phyloP scores from a whole-genome alignment of 257 asterid species.

The Gentiana dahurica region DNA sequence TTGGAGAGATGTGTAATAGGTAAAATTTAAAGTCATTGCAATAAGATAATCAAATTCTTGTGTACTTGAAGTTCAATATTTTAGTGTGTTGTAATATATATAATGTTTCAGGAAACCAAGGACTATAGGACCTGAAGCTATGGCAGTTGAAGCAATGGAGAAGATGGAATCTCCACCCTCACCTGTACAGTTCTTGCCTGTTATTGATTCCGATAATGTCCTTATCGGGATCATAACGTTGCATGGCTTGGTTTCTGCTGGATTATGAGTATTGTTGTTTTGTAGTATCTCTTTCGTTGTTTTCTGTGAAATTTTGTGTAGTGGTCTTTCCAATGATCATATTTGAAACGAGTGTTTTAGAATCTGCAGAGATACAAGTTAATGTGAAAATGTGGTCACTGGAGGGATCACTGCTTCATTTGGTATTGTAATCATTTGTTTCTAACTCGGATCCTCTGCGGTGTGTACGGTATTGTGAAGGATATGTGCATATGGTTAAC shows the following conservation, averaged over 20 bases:
- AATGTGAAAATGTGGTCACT: too few species aligned
- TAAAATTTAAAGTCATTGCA: constrained; percentile 10
- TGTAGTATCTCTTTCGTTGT: too few species aligned
- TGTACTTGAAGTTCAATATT: too few species aligned
- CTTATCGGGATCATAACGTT: constrained; percentile 80
- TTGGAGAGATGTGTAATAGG: constrained; percentile 96
- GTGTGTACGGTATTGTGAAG: too few species aligned
- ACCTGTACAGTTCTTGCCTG: constrained; percentile 94
- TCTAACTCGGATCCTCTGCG: too few species aligned
- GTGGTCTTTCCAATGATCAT: too few species aligned
- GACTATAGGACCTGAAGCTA: constrained; percentile 64
- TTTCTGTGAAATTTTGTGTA: too few species aligned
- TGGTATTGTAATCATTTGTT: too few species aligned
- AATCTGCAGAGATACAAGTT: too few species aligned
- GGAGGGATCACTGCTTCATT: too few species aligned
- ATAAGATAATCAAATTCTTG: neutral
- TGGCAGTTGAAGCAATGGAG: constrained; percentile 95
- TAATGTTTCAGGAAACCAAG: constrained; percentile 66
- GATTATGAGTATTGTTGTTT: constrained; percentile 14
- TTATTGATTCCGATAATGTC: constrained; percentile 41
- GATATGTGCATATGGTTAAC: too few species aligned
- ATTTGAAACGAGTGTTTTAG: too few species aligned
- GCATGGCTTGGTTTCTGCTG: constrained; percentile 57
- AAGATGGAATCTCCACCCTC: constrained; percentile 96
- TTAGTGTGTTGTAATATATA: neutral